Percentiles rank a stretch among this genome's conserved stretches.
Conservation (phyloP, 139 green algal species). For the Micractinium sp. region DNA sequence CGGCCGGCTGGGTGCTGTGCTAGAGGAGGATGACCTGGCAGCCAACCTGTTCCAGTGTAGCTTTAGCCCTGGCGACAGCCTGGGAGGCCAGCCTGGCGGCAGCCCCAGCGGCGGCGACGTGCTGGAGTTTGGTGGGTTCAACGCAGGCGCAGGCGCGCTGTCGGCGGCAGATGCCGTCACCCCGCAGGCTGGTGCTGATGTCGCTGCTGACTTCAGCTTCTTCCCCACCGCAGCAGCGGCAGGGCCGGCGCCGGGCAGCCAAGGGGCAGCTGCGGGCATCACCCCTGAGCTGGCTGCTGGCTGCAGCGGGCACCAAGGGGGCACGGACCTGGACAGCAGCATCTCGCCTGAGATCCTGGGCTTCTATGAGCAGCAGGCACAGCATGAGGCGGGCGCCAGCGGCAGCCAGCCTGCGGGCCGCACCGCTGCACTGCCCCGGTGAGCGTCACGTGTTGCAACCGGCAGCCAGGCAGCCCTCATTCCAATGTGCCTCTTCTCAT, state of each 20-base stretch:
- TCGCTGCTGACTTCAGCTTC: constrained; percentile 24
- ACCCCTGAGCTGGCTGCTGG: neutral
- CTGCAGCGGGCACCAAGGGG: neutral
- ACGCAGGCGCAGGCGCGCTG: neutral
- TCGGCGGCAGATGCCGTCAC: neutral
- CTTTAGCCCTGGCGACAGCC: constrained; percentile 2
- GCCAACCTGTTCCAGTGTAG: constrained; percentile 27
- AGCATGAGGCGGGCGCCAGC: neutral
- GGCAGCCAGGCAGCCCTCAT: neutral
- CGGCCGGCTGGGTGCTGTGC: neutral
- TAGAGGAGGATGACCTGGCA: constrained; percentile 2
- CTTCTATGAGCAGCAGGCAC: constrained; percentile 27
- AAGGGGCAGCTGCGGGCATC: neutral
- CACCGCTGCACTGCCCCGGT: neutral
- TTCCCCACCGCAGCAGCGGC: neutral
- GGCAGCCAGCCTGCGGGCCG: neutral
- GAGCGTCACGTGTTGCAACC: neutral
- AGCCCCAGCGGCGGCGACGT: neutral
- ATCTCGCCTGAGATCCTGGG: constrained; percentile 35
- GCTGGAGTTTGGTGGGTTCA: neutral
- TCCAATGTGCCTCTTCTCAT: neutral
- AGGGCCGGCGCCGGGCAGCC: neutral
- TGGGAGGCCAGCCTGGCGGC: neutral
- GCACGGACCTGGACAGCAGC: neutral
- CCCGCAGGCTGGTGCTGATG: neutral